Percentiles rank a stretch among this genome's conserved stretches.
Conservation (phyloP, 345 rosid species). For the Ailanthus altissimus region DNA sequence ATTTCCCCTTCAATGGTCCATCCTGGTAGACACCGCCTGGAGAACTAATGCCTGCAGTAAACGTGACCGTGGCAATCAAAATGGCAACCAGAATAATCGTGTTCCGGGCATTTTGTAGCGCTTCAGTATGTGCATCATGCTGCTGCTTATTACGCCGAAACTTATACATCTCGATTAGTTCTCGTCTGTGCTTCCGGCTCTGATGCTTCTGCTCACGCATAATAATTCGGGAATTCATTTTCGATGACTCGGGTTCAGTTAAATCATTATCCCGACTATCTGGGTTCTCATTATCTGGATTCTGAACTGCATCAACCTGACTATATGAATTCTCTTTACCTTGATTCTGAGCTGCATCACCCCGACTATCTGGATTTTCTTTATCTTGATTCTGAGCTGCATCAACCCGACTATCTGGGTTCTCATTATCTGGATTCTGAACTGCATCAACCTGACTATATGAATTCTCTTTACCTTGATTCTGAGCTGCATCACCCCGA, state of each 20-base stretch:
- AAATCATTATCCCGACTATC: not conserved
- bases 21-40: conserved; percentile 30
- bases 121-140: conserved; percentile 19
- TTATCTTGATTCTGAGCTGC: too few species aligned
- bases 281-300: not conserved
- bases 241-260: not conserved
- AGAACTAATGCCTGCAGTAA: conserved; percentile 27
- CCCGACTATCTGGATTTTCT: too few species aligned
- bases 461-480: too few species aligned
- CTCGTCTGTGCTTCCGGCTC: conserved; percentile 1
- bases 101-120: conserved; percentile 32
- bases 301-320: not conserved
- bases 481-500: too few species aligned
- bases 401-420: not conserved
- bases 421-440: not conserved
- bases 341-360: too few species aligned
- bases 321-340: too few species aligned
- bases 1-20: conserved; percentile 22
- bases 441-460: not conserved
- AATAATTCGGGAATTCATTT: not conserved
- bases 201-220: not conserved
- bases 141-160: conserved; percentile 11
- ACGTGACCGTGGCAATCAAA: conserved; percentile 30
- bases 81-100: conserved; percentile 29
- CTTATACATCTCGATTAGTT: not conserved